These are phyloP conservation scores for Pseudozyma thailandica DNA, from an alignment of 1,284 basidiomycete genomes.

Conservation along the genomic window DNA sequence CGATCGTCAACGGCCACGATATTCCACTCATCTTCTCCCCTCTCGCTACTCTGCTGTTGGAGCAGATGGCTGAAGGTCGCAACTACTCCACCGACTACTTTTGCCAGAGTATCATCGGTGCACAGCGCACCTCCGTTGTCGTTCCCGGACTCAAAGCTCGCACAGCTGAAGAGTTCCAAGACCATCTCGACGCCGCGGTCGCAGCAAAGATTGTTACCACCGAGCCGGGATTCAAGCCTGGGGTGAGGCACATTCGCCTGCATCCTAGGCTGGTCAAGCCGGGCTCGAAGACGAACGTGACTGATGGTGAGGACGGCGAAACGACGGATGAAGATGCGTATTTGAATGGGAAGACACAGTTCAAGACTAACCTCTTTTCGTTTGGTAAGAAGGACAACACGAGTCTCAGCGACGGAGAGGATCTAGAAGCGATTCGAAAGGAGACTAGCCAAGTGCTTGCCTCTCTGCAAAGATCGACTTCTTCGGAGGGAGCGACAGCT, in stretches of 20 bases:
- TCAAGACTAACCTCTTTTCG: conserved; percentile 9
- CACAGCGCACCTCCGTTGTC: conserved; percentile 13
- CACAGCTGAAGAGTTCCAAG: conserved; percentile 37
- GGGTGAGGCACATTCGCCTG: conserved; percentile 36
- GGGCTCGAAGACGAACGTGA: conserved; percentile 21
- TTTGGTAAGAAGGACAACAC: conserved; percentile 5
- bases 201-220: conserved; percentile 46
- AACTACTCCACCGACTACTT: conserved; percentile 52
- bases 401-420: conserved; percentile 1
- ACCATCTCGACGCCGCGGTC: conserved; percentile 37
- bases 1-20: conserved; percentile 40
- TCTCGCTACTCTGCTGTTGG: conserved; percentile 33
- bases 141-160: conserved; percentile 20
- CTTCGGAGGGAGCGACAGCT: conserved; percentile 22
- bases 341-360: conserved; percentile 1
- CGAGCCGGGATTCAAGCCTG: conserved; percentile 46
- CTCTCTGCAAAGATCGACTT: conserved; percentile 23
- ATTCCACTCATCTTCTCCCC: conserved; percentile 28
- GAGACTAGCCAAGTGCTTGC: conserved; percentile 32
- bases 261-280: conserved; percentile 26
- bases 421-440: conserved; percentile 18
- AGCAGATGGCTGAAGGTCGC: conserved; percentile 46
- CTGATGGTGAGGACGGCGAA: conserved; percentile 20
- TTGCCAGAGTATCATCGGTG: conserved; percentile 36
- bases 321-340: conserved; percentile 13